Evolutionary conservation across 2,329 filamentous ascomycete genomes (phyloP), one percentile per base, ranked within the genome.

Genomic region (Phaeosphaeriaceae sp.): DNA sequence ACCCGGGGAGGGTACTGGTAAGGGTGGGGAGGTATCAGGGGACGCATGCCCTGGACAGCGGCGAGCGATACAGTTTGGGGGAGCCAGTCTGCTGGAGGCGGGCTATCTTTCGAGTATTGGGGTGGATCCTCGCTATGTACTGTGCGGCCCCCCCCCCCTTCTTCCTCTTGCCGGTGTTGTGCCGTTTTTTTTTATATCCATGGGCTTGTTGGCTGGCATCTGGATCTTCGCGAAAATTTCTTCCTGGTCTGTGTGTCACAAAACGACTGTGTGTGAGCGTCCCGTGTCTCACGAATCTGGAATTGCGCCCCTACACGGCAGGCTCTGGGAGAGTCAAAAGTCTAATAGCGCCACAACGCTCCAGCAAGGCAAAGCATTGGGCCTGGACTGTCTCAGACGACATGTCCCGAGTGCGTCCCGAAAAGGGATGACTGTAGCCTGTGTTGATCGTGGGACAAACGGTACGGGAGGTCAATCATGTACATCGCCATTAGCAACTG

Each of bases 191-290:
- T 33, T 23, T 18, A 43, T 36, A 39, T 17, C 23, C 29, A 44
- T 23, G 34, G 32, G 23, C 42, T 48, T 44, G 20, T 37, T 18
- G 54, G 48, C 54, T 55, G 52, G 44, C 48, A 41, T 55, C 52
- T 61, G 53, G 48, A 58, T 64, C 54, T 42, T 44, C 44, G 54
- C 40, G 53, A 41, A 61, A 64, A 64, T 55, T 41, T 63, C 57
- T 63, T 60, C 53, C 53, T 63, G 46, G 60, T 47, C 43, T 43
- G 45, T 39, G 50, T 55, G 48, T 30, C 41, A 56, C 48, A 34
- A 46, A 58, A 40, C 43, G 50, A 46, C 34, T 38, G 38, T 23
- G 52, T 52, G 47, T 13, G n/a, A 16, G 21, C 42, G 54, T 57
- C 45, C 36, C 56, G 40, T 48, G 37, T 51, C 49, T 50, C 34